Conservation (phyloP, 495 filamentous ascomycete species). For the Penicillium atrosanguineum region DNA sequence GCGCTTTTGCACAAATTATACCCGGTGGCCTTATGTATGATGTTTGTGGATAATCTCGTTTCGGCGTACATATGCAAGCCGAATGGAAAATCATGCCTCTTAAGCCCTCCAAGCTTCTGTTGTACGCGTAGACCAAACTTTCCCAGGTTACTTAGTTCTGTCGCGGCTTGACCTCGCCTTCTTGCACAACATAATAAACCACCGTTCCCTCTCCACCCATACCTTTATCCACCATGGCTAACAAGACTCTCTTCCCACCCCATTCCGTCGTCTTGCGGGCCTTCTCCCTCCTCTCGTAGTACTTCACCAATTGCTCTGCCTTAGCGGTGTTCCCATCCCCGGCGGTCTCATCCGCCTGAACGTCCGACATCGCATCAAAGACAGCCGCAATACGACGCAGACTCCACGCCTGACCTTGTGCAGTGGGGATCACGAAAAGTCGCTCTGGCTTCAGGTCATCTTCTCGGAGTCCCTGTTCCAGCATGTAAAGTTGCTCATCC, state of each 20-base stretch:
- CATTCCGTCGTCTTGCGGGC: slow-evolving; percentile 33
- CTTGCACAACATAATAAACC: slow-evolving; percentile 92
- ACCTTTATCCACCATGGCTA: slow-evolving; percentile 68
- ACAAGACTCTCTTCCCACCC: slow-evolving; percentile 66
- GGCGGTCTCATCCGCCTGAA: not conserved
- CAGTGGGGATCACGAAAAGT: slow-evolving; percentile 86
- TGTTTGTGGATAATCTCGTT: slow-evolving; percentile 14
- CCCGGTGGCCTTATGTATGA: slow-evolving; percentile 22
- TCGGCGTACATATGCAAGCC: slow-evolving; percentile 10
- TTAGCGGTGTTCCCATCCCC: slow-evolving; percentile 21
- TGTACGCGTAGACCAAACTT: not conserved
- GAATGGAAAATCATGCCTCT: slow-evolving; percentile 6
- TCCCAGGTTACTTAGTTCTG: slow-evolving; percentile 63
- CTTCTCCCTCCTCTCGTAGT: slow-evolving; percentile 37
- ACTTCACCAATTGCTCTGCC: slow-evolving; percentile 33
- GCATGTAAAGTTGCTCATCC: slow-evolving; percentile 80
- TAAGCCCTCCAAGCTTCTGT: not conserved
- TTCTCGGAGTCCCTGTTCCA: slow-evolving; percentile 53
- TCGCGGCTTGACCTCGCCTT: slow-evolving; percentile 92
- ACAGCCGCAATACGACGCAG: slow-evolving; percentile 70
- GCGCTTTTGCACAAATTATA: slow-evolving; percentile 27
- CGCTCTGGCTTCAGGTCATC: slow-evolving; percentile 54
- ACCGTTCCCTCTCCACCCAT: slow-evolving; percentile 81
- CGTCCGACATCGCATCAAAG: slow-evolving; percentile 66
- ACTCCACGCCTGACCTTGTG: slow-evolving; percentile 80